phyloP scores from a whole-genome alignment of 352 stramenopile species.

The Globisporangium sylvaticum region DNA sequence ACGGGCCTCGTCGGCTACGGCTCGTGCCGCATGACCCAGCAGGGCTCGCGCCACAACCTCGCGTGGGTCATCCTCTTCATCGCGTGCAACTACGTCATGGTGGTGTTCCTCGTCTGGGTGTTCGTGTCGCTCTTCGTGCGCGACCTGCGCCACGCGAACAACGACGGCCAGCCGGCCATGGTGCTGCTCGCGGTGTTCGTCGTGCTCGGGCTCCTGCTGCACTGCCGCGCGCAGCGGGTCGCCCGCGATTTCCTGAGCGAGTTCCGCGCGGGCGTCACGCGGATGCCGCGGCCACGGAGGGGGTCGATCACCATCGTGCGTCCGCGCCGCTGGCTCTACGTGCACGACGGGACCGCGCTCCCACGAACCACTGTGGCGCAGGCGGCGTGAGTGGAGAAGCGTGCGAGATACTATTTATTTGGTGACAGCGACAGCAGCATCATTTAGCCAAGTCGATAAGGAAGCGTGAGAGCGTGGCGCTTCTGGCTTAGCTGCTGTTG shows the following conservation, averaged over 20 bases:
- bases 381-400: not conserved
- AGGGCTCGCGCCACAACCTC: constrained; percentile 16
- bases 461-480: no score
- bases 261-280: constrained; percentile 17
- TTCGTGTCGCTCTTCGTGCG: constrained; percentile 20
- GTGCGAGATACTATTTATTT: not conserved
- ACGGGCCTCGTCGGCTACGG: constrained; percentile 27
- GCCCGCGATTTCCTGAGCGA: constrained; percentile 29
- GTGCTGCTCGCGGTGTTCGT: constrained; percentile 25
- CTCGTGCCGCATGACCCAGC: constrained; percentile 27
- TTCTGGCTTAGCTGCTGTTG: not conserved
- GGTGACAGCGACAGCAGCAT: not conserved
- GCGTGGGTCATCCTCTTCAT: constrained; percentile 30
- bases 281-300: not conserved
- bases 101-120: constrained; percentile 24
- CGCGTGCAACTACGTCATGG: constrained; percentile 30
- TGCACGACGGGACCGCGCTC: not conserved
- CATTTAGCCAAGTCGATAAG: not conserved
- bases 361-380: not conserved
- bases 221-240: constrained; percentile 24
- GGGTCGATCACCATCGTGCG: constrained; percentile 5
- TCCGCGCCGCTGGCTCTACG: not conserved
- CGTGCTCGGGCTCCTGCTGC: constrained; percentile 20
- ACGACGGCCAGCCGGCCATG: constrained; percentile 13
- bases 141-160: constrained; percentile 18